Conservation (phyloP, 352 stramenopile species). For the Pythium monospermum region DNA sequence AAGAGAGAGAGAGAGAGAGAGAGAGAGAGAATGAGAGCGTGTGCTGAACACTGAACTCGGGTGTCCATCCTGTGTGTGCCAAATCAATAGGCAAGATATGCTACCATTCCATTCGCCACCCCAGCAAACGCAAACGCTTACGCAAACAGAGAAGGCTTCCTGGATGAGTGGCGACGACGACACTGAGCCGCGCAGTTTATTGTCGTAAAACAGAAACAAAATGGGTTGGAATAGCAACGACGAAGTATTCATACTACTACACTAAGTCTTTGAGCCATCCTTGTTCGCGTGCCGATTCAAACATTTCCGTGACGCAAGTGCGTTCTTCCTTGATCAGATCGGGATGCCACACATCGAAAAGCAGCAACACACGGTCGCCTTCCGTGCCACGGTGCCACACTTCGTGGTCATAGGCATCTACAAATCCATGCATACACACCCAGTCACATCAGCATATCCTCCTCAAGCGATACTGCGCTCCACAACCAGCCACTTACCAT, state of each 20-base stretch:
- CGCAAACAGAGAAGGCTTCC: too few relatives aligned
- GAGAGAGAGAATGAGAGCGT: neutral
- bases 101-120: neutral
- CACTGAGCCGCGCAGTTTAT: neutral
- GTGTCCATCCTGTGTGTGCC: neutral
- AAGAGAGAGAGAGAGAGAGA: too few relatives aligned
- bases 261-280: slow-evolving; percentile 65
- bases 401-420: slow-evolving; percentile 81
- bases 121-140: neutral
- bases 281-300: slow-evolving; percentile 65
- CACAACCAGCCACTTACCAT: slow-evolving; percentile 32
- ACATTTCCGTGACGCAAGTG: slow-evolving; percentile 61
- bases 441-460: neutral
- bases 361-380: slow-evolving; percentile 73
- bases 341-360: slow-evolving; percentile 84
- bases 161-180: neutral
- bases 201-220: neutral
- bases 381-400: slow-evolving; percentile 64
- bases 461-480: neutral
- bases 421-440: too few relatives aligned
- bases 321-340: slow-evolving; percentile 56
- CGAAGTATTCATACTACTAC: slow-evolving; percentile 22
- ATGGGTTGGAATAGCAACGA: too few relatives aligned
- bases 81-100: neutral
- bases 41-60: too few relatives aligned